Percentiles rank a stretch among this genome's conserved stretches.
Evolutionary conservation across 1,284 basidiomycete species (phyloP).

Genomic region (Cutaneotrichosporon dermatis): DNA sequence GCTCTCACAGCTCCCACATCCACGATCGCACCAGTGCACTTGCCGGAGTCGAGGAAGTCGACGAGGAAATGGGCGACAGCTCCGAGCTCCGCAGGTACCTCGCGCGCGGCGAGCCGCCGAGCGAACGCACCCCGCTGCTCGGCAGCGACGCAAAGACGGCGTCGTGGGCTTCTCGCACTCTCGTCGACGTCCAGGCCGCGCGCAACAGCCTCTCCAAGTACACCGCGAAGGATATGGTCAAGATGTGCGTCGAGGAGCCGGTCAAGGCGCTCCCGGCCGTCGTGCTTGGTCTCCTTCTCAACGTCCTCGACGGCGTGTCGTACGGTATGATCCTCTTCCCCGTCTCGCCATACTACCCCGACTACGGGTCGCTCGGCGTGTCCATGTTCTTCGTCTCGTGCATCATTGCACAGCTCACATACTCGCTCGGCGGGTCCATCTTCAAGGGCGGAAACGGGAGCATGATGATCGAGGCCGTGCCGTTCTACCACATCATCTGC

Average conservation of each 20-base stretch:
- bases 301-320: conserved; percentile 83
- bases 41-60: conserved; percentile 10
- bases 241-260: conserved; percentile 50
- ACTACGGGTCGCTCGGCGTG: conserved; percentile 83
- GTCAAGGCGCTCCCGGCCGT: conserved; percentile 69
- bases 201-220: conserved; percentile 28
- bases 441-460: conserved; percentile 85
- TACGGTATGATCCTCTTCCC: conserved; percentile 73
- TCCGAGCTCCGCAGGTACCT: conserved; percentile 17
- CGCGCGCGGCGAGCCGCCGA: conserved; percentile 7
- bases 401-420: conserved; percentile 77
- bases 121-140: conserved; percentile 17
- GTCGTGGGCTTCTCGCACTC: conserved; percentile 15
- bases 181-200: conserved; percentile 10
- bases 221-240: conserved; percentile 35
- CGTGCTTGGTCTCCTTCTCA: conserved; percentile 77
- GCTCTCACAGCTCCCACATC: neutral
- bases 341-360: conserved; percentile 69
- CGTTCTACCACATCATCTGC: conserved; percentile 92
- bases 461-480: conserved; percentile 99
- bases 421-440: conserved; percentile 78
- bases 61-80: conserved; percentile 12
- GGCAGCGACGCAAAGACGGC: conserved; percentile 11
- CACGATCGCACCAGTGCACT: conserved; percentile 1
- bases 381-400: conserved; percentile 91